phyloP scores from a whole-genome alignment of 2,329 filamentous ascomycete species.

The Ophiostoma novo-ulmi region DNA sequence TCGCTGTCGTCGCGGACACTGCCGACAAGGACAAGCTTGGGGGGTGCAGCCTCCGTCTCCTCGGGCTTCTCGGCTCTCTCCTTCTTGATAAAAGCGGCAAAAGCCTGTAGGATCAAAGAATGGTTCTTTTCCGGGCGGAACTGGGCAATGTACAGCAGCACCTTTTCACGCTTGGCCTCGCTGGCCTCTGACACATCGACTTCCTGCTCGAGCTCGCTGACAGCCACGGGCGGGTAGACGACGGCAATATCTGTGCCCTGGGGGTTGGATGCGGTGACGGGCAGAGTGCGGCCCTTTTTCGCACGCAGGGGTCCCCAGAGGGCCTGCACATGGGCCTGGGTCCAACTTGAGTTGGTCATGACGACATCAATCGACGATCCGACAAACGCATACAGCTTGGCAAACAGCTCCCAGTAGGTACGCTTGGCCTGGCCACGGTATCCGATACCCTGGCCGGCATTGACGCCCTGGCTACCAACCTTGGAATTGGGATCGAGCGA shows the following conservation, averaged over 20 bases:
- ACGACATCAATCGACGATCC: constrained; percentile 84
- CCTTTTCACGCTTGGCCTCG: constrained; percentile 64
- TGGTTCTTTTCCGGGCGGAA: constrained; percentile 98
- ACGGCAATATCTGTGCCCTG: constrained; percentile 55
- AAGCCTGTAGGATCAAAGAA: constrained; percentile 75
- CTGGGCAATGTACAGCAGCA: constrained; percentile 89
- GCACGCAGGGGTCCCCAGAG: constrained; percentile 64
- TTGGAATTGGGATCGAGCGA: constrained; percentile 62
- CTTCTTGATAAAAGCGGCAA: constrained; percentile 66
- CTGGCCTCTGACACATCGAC: constrained; percentile 66
- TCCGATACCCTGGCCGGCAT: constrained; percentile 76
- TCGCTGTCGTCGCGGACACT: constrained; percentile 84
- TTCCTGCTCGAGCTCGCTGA: constrained; percentile 71
- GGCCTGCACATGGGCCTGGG: constrained; percentile 71
- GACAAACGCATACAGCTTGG: constrained; percentile 72
- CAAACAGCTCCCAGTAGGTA: constrained; percentile 82
- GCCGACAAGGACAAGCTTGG: constrained; percentile 78
- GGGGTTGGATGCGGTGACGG: background rate
- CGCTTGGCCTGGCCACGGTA: constrained; percentile 66
- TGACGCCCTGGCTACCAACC: constrained; percentile 64
- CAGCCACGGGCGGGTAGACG: constrained; percentile 88
- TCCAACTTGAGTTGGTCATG: constrained; percentile 98
- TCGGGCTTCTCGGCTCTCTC: constrained; percentile 23
- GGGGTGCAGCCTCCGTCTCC: constrained; percentile 25
- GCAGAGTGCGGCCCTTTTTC: constrained; percentile 34